Evolutionary conservation across 345 rosid species (phyloP), one percentile per base, ranked within the genome.

Genomic region (Melaleuca quinquenervia): DNA sequence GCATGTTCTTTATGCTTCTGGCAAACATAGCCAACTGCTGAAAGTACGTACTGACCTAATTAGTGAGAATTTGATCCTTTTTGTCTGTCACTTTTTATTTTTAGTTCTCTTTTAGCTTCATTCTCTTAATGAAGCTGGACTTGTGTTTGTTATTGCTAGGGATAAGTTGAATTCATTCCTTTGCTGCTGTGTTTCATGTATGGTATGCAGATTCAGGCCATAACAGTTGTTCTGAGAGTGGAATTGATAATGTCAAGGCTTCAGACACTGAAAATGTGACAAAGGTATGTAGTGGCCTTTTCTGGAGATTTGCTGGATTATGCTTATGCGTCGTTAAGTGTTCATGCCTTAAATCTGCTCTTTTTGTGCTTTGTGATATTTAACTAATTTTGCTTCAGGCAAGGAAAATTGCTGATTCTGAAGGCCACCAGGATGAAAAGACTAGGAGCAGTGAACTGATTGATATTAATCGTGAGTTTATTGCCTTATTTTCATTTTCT

Each of bases 401-500:
- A 29, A 75, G 87, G 82, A 93, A 92, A 88, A 87, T 88, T 82
- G 83, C 82, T 22, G 87, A 84, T 88, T 88, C 90, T 62, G 95
- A 85, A 87, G 91, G 87, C 86, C 94, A 90, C 75, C 86, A 87
- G 85, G 92, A 87, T 75, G 91, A 91, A 84, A 91, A 91, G 90
- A 86, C 88, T 82, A 87, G 90, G 85, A 78, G 50, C 74, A 89
- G 85, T 18, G 89, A 89, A 87, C 88, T 84, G 78, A 41, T 90
- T 21, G 94, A 93, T 84, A 90, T 87, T 86, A 91, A 84, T 82
- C 94, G 99, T 94, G 90, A 92, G 99, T 96, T 55, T 80, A 87
- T 84, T 64, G 24, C 48, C 44, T 20, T 36, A 36, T 50, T 41
- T 85, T 32, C 78, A 58, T 82, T 82, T 26, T 82, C 56, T 50